phyloP scores from a whole-genome alignment of 352 stramenopile genomes.

The Aphanomyces stellatus region DNA sequence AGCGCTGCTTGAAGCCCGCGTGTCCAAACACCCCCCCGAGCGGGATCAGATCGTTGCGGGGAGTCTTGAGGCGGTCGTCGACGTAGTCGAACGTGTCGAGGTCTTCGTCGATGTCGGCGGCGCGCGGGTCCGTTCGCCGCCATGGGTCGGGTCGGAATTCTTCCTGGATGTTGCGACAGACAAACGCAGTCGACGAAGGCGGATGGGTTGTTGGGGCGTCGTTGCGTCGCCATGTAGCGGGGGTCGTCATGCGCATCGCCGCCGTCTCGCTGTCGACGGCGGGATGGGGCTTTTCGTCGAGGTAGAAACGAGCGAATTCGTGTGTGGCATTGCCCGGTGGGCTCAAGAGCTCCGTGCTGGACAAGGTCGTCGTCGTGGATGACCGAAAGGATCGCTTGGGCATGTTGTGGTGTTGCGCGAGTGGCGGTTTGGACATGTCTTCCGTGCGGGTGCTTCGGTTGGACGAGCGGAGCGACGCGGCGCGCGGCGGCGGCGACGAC shows the following conservation, averaged over 20 bases:
- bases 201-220: background rate
- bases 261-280: too few species aligned
- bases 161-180: background rate
- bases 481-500: too few species aligned
- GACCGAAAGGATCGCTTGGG: background rate
- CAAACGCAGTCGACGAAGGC: background rate
- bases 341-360: background rate
- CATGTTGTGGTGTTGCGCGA: background rate
- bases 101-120: background rate
- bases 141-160: conserved; percentile 1
- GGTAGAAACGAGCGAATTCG: too few species aligned
- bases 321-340: background rate
- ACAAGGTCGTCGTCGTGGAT: conserved; percentile 1
- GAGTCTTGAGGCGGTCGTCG: background rate
- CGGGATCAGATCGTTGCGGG: conserved; percentile 1
- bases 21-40: too few species aligned
- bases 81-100: background rate
- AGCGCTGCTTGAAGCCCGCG: too few species aligned
- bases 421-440: background rate
- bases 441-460: too few species aligned
- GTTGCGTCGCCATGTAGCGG: background rate
- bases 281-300: too few species aligned
- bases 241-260: background rate
- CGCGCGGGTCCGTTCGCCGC: background rate
- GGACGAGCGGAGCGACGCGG: too few species aligned